These are phyloP conservation scores for Hirsutella rhossiliensis DNA, from an alignment of 2,329 filamentous ascomycete genomes.

Conservation along the genomic window DNA sequence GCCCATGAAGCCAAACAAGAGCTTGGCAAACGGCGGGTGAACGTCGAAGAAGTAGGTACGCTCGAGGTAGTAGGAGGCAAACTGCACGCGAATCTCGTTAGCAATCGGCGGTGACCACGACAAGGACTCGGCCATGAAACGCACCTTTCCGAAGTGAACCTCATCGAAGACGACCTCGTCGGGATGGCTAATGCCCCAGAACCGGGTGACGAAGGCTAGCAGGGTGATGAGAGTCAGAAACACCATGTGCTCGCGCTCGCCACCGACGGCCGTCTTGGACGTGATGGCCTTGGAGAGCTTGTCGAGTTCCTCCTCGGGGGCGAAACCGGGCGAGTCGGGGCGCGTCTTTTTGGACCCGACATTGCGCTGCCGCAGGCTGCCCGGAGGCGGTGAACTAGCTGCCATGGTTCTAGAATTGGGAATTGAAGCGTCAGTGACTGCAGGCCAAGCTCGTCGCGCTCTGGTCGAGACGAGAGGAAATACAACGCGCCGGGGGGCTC, in stretches of 20 bases:
- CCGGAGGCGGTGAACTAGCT: conserved; percentile 38
- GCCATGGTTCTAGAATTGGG: conserved; percentile 26
- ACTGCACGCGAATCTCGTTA: conserved; percentile 27
- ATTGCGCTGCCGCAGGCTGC: conserved; percentile 48
- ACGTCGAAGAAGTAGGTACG: conserved; percentile 99
- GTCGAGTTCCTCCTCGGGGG: conserved; percentile 37
- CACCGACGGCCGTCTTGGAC: conserved; percentile 24
- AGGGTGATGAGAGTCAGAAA: conserved; percentile 65
- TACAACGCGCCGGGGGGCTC: neutral
- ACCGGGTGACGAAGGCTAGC: conserved; percentile 81
- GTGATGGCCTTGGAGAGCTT: conserved; percentile 29
- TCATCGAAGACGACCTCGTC: conserved; percentile 98
- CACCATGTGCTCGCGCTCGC: conserved; percentile 78
- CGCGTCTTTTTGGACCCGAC: conserved; percentile 35
- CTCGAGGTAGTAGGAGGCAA: conserved; percentile 76
- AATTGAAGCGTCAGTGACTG: conserved; percentile 8
- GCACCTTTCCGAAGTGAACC: conserved; percentile 97
- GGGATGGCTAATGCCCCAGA: conserved; percentile 92
- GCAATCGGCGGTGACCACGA: neutral
- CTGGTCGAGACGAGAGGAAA: neutral
- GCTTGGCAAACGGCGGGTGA: conserved; percentile 94
- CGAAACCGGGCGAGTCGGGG: conserved; percentile 24
- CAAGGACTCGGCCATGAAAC: conserved; percentile 10
- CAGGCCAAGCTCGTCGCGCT: neutral
- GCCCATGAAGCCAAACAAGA: conserved; percentile 91